Evolutionary conservation across 371 early-diverging fungal species (phyloP), one percentile per base, ranked within the genome.

Genomic region (Dichotomocladium elegans): DNA sequence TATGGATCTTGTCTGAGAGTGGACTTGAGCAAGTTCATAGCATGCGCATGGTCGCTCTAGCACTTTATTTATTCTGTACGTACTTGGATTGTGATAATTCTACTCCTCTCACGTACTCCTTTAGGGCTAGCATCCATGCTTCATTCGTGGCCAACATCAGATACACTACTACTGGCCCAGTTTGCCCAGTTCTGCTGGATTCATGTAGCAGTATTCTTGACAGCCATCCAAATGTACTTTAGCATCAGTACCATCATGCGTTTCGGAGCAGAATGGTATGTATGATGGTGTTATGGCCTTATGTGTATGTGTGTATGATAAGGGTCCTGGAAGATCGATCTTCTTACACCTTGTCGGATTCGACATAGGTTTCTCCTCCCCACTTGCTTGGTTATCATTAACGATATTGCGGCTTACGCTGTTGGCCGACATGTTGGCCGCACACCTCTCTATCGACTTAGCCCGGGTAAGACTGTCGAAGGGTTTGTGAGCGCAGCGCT

Each of bases 381-480:
- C 0, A 83, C 83, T 0, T 77, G 89, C 3, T 74, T 99, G 43
- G 99, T 99, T n/a, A 90, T 97, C 43, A 83, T 87, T 50, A 99
- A 99, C 77, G 99, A 99, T 65, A 93, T 96, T 41, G 88, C 88
- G 62, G 99, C 99, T 6, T 99, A 99, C 68, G 75, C 96, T 26
- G 90, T 89, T 70, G 99, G 98, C 5, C 89, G 91, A 68, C 89
- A 92, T 61, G 88, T 79, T 68, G 99, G 99, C 5, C 79, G 84
- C 41, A 96, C 94, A n/a, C 96, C 87, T 7, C 78, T 99, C 30
- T 97, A 94, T 58, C 80, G 83, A 57, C 74, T 99, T 8, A 90
- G 91, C 58, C 99, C 99, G n/a, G 99, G 99, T 66, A 99, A 99
- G 83, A 99, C 99, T 15, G 90, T 95, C 71, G 99, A 99, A 70